Evolutionary conservation across 345 rosid genomes (phyloP), one percentile per base, ranked within the genome.

Genomic region (Mercurialis annua): DNA sequence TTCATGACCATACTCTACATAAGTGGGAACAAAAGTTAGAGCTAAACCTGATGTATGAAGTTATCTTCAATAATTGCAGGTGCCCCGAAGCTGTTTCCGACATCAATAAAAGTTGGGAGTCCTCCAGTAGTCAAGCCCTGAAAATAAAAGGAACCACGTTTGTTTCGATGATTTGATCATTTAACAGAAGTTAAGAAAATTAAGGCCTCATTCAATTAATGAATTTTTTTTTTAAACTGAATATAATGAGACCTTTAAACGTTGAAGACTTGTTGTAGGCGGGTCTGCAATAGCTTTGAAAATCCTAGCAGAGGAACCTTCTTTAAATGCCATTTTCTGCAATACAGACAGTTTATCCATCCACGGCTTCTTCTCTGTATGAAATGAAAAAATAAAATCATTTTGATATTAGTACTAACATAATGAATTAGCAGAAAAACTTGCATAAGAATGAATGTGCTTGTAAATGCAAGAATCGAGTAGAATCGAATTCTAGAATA

Each of bases 201-300:
- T 7, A 40, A 63, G 51, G n/a, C 16, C 4, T 18, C 38, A 29
- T 42, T 40, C 50, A 43, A 57, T 44, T 12, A 3, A 40, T 6
- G 18, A n/a, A n/a, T n/a, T n/a, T n/a, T n/a, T n/a, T n/a, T n/a
- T n/a, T n/a, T n/a, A n/a, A n/a, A n/a, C n/a, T n/a, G n/a, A n/a
- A n/a, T n/a, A n/a, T n/a, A n/a, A n/a, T n/a, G 16, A 30, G 40
- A 90, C 96, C 90, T 91, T 93, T 73, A 93, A 78, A 61, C 98
- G 87, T 73, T 90, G 98, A 71, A 91, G 81, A 74, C 95, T 93
- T 9, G 98, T 93, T 1, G 98, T 93, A 24, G 98, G 97, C 67
- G 98, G 98, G 71, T 93, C 96, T n/a, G 97, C 95, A 71, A 90
- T 84, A 52, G 97, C 97, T 77, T 89, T 90, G 78, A 91, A 93